Evolutionary conservation across 805 yeast species (phyloP).

Genomic region (Kurtzmaniella fragi): DNA sequence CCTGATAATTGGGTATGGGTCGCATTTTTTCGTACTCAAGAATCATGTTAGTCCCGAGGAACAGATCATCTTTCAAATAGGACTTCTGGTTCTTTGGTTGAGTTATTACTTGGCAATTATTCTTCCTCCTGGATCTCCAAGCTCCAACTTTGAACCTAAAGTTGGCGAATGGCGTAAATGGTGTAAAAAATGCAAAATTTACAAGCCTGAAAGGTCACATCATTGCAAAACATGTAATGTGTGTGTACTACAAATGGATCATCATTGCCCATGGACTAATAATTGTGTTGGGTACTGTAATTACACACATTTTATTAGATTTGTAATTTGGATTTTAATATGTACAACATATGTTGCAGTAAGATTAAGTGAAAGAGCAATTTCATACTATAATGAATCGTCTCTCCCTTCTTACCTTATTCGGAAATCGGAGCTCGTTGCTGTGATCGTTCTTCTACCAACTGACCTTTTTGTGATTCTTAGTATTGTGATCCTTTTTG

Average conservation of each 20-base stretch:
- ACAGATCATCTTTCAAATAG: slow-evolving; percentile 45
- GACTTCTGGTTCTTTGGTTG: slow-evolving; percentile 60
- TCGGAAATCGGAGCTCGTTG: slow-evolving; percentile 45
- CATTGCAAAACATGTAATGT: slow-evolving; percentile 75
- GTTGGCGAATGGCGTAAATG: slow-evolving; percentile 56
- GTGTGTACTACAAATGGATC: slow-evolving; percentile 89
- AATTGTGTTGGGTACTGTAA: slow-evolving; percentile 84
- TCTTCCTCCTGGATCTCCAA: slow-evolving; percentile 66
- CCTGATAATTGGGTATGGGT: slow-evolving; percentile 53
- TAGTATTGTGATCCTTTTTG: slow-evolving; percentile 52
- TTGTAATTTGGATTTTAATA: slow-evolving; percentile 59
- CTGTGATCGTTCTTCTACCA: slow-evolving; percentile 52
- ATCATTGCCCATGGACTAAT: slow-evolving; percentile 89
- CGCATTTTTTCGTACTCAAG: slow-evolving; percentile 52
- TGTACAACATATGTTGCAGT: slow-evolving; percentile 45
- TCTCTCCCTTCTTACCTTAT: slow-evolving; percentile 54
- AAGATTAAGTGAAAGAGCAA: slow-evolving; percentile 37
- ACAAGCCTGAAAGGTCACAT: slow-evolving; percentile 81
- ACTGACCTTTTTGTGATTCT: slow-evolving; percentile 54
- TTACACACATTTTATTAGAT: slow-evolving; percentile 75
- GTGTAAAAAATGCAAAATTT: slow-evolving; percentile 66
- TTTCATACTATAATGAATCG: slow-evolving; percentile 42
- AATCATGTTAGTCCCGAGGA: slow-evolving; percentile 32
- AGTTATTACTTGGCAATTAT: slow-evolving; percentile 68
- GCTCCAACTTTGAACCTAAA: slow-evolving; percentile 38